Conservation (phyloP, 371 early-diverging fungal species). For the Apophysomyces elegans region DNA sequence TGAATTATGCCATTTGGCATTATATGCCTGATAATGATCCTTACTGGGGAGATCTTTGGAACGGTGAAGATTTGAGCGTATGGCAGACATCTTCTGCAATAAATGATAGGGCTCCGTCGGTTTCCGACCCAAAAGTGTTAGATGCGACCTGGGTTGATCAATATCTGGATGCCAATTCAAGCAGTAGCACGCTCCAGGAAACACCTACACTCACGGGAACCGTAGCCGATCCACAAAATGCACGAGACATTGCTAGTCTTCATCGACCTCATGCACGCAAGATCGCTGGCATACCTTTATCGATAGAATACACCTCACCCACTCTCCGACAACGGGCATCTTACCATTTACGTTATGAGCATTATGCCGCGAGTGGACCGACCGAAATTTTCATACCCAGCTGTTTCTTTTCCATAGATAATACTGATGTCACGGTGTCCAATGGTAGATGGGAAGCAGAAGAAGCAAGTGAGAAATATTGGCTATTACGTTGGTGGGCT, state of each 20-base stretch:
- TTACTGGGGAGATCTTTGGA: conserved; percentile 74
- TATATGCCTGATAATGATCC: conserved; percentile 66
- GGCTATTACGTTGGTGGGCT: conserved; percentile 24
- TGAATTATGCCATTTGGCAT: conserved; percentile 71
- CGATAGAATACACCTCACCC: conserved; percentile 34
- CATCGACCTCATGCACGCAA: conserved; percentile 42
- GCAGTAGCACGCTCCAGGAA: conserved; percentile 11
- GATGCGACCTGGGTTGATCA: conserved; percentile 10
- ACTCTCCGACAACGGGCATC: conserved; percentile 26
- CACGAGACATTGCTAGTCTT: conserved; percentile 34
- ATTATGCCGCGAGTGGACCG: conserved; percentile 19
- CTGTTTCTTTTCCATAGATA: conserved; percentile 37
- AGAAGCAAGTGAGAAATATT: conserved; percentile 14
- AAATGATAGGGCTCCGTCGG: neutral
- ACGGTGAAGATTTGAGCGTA: conserved; percentile 71
- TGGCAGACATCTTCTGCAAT: conserved; percentile 31
- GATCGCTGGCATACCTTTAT: conserved; percentile 39
- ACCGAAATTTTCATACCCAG: conserved; percentile 51
- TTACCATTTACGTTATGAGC: conserved; percentile 24
- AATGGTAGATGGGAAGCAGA: conserved; percentile 18
- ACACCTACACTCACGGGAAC: neutral
- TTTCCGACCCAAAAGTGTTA: conserved; percentile 3
- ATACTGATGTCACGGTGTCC: conserved; percentile 12
- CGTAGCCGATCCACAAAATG: conserved; percentile 13
- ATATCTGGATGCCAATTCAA: neutral